Evolutionary conservation across 2,329 filamentous ascomycete genomes (phyloP).

Genomic region (Cladophialophora chaetospira): DNA sequence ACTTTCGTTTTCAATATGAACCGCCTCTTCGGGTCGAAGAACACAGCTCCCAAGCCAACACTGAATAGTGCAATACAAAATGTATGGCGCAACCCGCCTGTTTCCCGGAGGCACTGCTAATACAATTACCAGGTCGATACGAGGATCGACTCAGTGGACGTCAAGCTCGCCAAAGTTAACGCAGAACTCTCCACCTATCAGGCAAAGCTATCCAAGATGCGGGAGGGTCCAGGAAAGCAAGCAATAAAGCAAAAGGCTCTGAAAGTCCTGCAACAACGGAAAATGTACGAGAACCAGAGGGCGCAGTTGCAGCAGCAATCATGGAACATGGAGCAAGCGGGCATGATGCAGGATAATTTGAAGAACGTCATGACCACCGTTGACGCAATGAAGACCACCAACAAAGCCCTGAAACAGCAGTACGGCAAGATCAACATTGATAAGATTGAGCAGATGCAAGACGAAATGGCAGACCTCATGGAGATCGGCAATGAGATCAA

Average conservation of each 20-base stretch:
- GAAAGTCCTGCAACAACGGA: slow-evolving; percentile 88
- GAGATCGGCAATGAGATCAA: slow-evolving; percentile 97
- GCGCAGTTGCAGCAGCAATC: slow-evolving; percentile 92
- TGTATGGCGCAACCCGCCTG: slow-evolving; percentile 53
- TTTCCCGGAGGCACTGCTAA: background rate
- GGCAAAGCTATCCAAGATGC: slow-evolving; percentile 84
- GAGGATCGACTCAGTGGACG: slow-evolving; percentile 83
- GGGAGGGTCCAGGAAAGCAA: slow-evolving; percentile 89
- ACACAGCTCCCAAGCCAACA: slow-evolving; percentile 83
- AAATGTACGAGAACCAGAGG: slow-evolving; percentile 90
- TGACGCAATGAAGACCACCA: slow-evolving; percentile 95
- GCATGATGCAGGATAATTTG: slow-evolving; percentile 97
- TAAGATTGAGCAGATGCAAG: slow-evolving; percentile 95
- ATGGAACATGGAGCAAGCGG: slow-evolving; percentile 99
- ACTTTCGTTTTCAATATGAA: slow-evolving; percentile 42
- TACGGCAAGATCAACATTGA: slow-evolving; percentile 98
- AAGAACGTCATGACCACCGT: slow-evolving; percentile 99
- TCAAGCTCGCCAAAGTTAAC: slow-evolving; percentile 90
- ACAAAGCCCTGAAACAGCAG: slow-evolving; percentile 87
- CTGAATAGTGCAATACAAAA: slow-evolving; percentile 80
- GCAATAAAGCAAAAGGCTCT: slow-evolving; percentile 93
- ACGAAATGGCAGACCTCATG: slow-evolving; percentile 98
- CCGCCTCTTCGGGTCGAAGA: slow-evolving; percentile 88
- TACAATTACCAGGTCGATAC: slow-evolving; percentile 64
- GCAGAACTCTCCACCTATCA: slow-evolving; percentile 88